Base-by-base conservation (phyloP, 441 rosid genomes). In the Theobroma grandiflorum region DNA sequence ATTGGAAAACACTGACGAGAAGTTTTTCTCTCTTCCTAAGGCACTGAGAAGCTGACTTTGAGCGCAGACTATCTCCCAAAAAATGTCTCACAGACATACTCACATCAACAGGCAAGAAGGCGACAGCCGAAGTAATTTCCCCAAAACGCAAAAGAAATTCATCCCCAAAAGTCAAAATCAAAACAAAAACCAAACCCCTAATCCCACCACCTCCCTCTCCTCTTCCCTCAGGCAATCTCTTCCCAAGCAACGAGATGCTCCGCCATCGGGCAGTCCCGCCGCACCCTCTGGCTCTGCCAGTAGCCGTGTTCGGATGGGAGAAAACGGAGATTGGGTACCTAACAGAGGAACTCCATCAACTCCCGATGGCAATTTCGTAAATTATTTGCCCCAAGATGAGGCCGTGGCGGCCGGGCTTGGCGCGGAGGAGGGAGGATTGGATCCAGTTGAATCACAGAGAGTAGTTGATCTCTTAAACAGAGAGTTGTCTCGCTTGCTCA, bases 341-440 rank as follows among this genome's bases (percentile, higher is more conserved):
- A 78, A 72, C 55, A 78, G 78, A 73, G 75, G 52, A 52, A 65
- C 79, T 35, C 11, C 76, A 6, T 82, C 84, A 1, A 77, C 86
- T 81, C 90, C 67, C 61, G 72, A 68, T 64, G 94, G 95, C 3
- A 87, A 81, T 77, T 97, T 95, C 82, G 93, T 97, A 0, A 89
- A 85, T 83, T 97, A 95, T 92, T 89, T 97, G 85, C 99, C 97
- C n/a, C 99, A 95, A 80, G 98, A 97, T 40, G 99, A 97, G 86
- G 99, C 98, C 2, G 93, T 97, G 74, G 99, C 98, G 1, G 88
- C 93, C 0, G 99, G 99, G 8, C 86, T 93, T 0, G 90, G 91
- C 15, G 85, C 97, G 15, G 92, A 91, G 7, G 91, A 90, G 69
- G 99, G 99, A 63, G 99, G 98, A 55, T 80, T 89, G 84, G 99